Percentiles rank a stretch among this genome's conserved stretches.
These are phyloP conservation scores for Aspergillus sp. DNA, from an alignment of 2,329 filamentous ascomycete genomes.

Conservation along the genomic window DNA sequence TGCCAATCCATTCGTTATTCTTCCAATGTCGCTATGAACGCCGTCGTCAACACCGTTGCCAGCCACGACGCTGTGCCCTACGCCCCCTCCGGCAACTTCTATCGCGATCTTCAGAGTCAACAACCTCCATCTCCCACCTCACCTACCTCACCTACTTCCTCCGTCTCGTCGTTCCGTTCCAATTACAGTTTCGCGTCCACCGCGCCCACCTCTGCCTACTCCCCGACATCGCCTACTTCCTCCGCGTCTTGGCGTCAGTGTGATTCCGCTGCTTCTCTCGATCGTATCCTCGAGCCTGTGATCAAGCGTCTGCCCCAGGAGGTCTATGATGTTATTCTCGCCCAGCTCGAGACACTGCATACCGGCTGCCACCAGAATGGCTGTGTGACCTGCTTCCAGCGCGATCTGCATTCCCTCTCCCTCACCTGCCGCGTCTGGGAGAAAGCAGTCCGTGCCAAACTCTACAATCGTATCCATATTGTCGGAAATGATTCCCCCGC, in stretches of 20 bases:
- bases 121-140: slow-evolving; percentile 7
- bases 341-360: slow-evolving; percentile 45
- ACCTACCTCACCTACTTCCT: slow-evolving; percentile 24
- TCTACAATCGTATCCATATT: slow-evolving; percentile 48
- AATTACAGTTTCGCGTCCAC: slow-evolving; percentile 30
- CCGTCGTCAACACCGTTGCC: slow-evolving; percentile 31
- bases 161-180: slow-evolving; percentile 31
- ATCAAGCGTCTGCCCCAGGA: slow-evolving; percentile 46
- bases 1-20: slow-evolving; percentile 5
- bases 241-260: slow-evolving; percentile 25
- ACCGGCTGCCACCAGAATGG: slow-evolving; percentile 31
- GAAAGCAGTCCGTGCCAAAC: slow-evolving; percentile 42
- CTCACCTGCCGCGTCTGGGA: slow-evolving; percentile 53
- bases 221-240: slow-evolving; percentile 29
- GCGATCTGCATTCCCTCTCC: slow-evolving; percentile 48
- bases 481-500: slow-evolving; percentile 41
- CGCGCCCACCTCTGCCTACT: slow-evolving; percentile 29
- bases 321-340: slow-evolving; percentile 50
- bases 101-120: not conserved
- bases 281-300: slow-evolving; percentile 26
- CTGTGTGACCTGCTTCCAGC: slow-evolving; percentile 49
- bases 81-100: slow-evolving; percentile 6
- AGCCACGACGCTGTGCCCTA: slow-evolving; percentile 28
- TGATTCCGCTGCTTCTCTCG: slow-evolving; percentile 32
- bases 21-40: slow-evolving; percentile 30